A percentile compares a stretch with the other conserved stretches of the same genome.
Evolutionary conservation across 495 filamentous ascomycete species (phyloP).

Genomic region (Xanthoparmelia taractica): DNA sequence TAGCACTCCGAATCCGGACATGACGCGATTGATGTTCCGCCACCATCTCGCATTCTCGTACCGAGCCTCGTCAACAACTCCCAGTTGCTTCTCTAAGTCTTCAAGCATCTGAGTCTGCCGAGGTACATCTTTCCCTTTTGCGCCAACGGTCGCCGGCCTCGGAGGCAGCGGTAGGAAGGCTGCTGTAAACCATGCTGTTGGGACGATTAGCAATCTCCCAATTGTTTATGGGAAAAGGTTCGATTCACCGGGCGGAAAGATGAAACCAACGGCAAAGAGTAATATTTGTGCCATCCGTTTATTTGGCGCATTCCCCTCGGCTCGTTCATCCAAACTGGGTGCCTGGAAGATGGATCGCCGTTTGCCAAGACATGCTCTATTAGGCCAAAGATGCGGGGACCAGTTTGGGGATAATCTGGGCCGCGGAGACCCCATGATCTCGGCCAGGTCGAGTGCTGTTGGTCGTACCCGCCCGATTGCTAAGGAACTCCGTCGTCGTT

Average conservation of each 20-base stretch:
- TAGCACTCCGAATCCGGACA: slow-evolving; percentile 70
- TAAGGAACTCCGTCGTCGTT: slow-evolving; percentile 21
- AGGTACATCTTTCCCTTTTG: slow-evolving; percentile 26
- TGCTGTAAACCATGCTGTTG: slow-evolving; percentile 73
- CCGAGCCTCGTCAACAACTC: slow-evolving; percentile 48
- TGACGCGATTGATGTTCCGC: slow-evolving; percentile 80
- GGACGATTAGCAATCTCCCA: slow-evolving; percentile 8
- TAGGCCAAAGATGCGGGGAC: slow-evolving; percentile 67
- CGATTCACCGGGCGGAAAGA: slow-evolving; percentile 68
- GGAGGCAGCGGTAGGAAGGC: slow-evolving; percentile 72
- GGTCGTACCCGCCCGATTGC: slow-evolving; percentile 19
- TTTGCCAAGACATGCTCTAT: slow-evolving; percentile 44
- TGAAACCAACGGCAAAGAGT: slow-evolving; percentile 80
- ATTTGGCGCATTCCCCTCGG: slow-evolving; percentile 50
- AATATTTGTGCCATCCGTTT: slow-evolving; percentile 74
- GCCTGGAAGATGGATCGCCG: slow-evolving; percentile 57
- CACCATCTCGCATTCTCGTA: slow-evolving; percentile 88
- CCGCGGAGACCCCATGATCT: slow-evolving; percentile 16
- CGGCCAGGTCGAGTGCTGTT: slow-evolving; percentile 18
- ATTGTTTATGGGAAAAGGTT: slow-evolving; percentile 2
- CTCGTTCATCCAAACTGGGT: slow-evolving; percentile 59
- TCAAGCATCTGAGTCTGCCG: slow-evolving; percentile 31
- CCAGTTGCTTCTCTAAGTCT: slow-evolving; percentile 40
- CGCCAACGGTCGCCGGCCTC: slow-evolving; percentile 37
- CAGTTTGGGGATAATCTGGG: slow-evolving; percentile 33